Base-by-base conservation (phyloP, 305 asterid species). In the Galium porrigens region DNA sequence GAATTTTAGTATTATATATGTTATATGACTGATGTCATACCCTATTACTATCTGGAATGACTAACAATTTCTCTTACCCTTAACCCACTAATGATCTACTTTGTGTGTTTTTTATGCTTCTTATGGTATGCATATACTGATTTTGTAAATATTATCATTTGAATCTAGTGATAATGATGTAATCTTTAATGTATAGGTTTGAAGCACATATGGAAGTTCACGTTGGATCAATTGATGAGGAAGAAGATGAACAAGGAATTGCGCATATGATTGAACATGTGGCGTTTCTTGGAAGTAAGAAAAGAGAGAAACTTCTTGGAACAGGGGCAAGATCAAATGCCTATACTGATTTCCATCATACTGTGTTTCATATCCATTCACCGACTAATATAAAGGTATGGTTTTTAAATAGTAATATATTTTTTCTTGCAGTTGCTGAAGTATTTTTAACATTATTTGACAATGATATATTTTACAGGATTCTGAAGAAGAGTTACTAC, bases 141-240 rank as follows among this genome's bases (percentile, higher is more conserved):
- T 41, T 41, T 61, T 37, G 15, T 18, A n/a, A 51, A 25, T 12
- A 12, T 44, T 25, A 4, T 27, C 66, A 46, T 46, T 64, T 64
- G 59, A 49, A 5, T 32, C 2, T 20, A 64, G 55, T 11, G 25
- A 12, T 64, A 64, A 34, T 67, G 49, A 63, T 58, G 55, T 63
- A 41, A 68, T 64, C 66, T 58, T 60, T 72, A 64, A 80, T 72
- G 61, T 76, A 58, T 66, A 94, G 99, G 82, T 90, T 90, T 83
- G 99, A 94, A 78, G 97, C 97, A 70, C 99, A 94, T 84, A 90
- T 90, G 97, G 97, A 94, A 78, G 94, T 94, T 80, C 99, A 94
- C 55, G 99, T 76, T 59, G 99, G 99, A 56, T 94, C 99, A 63
- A 86, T 90, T 63, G 99, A 94, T 53, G 99, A 90, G 86, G 97